These are phyloP conservation scores for Triangularia setosa DNA, from an alignment of 2,329 filamentous ascomycete species.

Conservation along the genomic window DNA sequence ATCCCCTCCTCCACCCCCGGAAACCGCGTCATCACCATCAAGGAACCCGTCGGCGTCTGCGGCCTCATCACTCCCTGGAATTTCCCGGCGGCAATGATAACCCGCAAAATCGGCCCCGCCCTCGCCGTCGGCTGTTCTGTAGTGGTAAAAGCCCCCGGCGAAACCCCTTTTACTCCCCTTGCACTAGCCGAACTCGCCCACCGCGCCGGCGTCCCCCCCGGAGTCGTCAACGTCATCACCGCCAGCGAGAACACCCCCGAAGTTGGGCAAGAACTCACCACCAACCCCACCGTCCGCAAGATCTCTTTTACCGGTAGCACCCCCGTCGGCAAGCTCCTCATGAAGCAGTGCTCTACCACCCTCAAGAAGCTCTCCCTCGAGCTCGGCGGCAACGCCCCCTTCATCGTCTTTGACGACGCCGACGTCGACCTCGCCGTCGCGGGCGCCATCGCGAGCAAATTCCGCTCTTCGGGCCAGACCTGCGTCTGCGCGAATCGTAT, in stretches of 20 bases:
- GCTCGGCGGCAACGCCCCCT: slow-evolving; percentile 90
- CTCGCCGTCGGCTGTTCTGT: slow-evolving; percentile 94
- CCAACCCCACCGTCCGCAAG: slow-evolving; percentile 74
- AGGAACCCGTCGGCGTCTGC: slow-evolving; percentile 80
- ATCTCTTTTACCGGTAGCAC: slow-evolving; percentile 90
- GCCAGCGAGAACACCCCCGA: slow-evolving; percentile 73
- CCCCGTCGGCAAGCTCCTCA: slow-evolving; percentile 66
- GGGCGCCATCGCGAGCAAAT: slow-evolving; percentile 83
- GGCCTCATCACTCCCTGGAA: slow-evolving; percentile 88
- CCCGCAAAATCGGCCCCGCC: slow-evolving; percentile 65
- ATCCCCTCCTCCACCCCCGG: slow-evolving; percentile 66
- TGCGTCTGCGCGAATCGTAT: slow-evolving; percentile 88
- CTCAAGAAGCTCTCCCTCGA: slow-evolving; percentile 84
- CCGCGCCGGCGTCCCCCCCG: slow-evolving; percentile 83
- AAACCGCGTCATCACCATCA: slow-evolving; percentile 73
- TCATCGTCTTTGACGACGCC: slow-evolving; percentile 95
- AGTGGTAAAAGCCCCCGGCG: slow-evolving; percentile 83
- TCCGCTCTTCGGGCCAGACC: slow-evolving; percentile 91
- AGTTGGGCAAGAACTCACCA: slow-evolving; percentile 73
- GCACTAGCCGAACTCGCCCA: slow-evolving; percentile 82
- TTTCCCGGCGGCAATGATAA: slow-evolving; percentile 76
- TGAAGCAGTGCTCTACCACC: slow-evolving; percentile 82
- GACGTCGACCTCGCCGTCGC: slow-evolving; percentile 80
- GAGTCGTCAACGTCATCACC: slow-evolving; percentile 87
- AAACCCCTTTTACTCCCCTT: slow-evolving; percentile 88